Conservation (phyloP, 1,284 basidiomycete genomes). For the Termitomyces sp. region DNA sequence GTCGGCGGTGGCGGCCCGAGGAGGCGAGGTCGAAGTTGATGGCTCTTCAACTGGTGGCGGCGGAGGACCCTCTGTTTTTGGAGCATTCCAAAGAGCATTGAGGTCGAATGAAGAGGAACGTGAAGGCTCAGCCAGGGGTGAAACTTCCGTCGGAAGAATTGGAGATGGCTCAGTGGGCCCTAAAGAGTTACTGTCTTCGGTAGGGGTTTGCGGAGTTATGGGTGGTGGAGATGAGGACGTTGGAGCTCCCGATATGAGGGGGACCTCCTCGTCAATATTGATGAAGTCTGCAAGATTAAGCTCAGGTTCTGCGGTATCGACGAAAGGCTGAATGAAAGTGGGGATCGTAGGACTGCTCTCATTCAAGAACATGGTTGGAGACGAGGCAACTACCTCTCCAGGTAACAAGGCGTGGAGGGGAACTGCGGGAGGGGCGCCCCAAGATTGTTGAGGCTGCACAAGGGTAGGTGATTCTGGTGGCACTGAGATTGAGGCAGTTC, state of each 20-base stretch:
- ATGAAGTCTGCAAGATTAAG: constrained; percentile 71
- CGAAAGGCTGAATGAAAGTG: constrained; percentile 34
- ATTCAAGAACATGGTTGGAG: constrained; percentile 3
- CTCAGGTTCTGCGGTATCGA: constrained; percentile 46
- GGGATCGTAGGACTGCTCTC: constrained; percentile 16
- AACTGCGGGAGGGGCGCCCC: constrained; percentile 57
- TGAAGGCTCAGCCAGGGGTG: constrained; percentile 47
- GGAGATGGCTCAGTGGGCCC: constrained; percentile 11
- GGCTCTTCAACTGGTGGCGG: constrained; percentile 17
- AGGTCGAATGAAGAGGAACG: constrained; percentile 59
- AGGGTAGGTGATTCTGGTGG: constrained; percentile 62
- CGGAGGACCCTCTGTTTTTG: constrained; percentile 28
- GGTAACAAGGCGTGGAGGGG: constrained; percentile 39
- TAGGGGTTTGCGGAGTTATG: constrained; percentile 7
- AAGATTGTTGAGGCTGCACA: constrained; percentile 38
- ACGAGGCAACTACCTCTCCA: constrained; percentile 22
- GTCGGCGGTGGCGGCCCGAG: constrained; percentile 28
- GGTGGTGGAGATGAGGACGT: constrained; percentile 2
- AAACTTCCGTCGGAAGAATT: constrained; percentile 33
- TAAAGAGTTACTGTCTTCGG: constrained; percentile 6
- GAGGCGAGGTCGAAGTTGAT: constrained; percentile 18
- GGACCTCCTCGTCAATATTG: constrained; percentile 66
- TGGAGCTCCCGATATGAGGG: constrained; percentile 21
- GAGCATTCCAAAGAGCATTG: constrained; percentile 61
- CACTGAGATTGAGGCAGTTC: constrained; percentile 46